Conservation (phyloP, 2,329 filamentous ascomycete genomes). For the Phoma herbarum region DNA sequence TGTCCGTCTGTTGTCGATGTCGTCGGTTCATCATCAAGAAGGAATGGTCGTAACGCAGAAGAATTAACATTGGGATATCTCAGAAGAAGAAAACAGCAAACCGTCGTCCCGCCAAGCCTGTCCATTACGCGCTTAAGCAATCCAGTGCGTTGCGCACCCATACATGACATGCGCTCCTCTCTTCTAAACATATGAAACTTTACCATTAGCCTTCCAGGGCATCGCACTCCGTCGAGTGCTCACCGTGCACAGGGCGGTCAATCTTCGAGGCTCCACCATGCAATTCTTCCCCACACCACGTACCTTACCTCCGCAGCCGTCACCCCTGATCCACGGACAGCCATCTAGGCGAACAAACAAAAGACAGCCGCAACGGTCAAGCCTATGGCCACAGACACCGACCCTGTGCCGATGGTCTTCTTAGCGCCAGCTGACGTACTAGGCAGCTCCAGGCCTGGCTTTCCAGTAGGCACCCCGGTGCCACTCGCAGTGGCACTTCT, state of each 20-base stretch:
- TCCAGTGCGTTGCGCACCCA: not conserved
- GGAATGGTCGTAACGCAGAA: too few relatives aligned
- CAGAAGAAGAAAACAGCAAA: not conserved
- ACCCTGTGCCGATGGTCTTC: not conserved
- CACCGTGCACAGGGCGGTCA: slow-evolving; percentile 1
- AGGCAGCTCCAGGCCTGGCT: slow-evolving; percentile 1
- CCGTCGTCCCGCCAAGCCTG: not conserved
- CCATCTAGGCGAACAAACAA: slow-evolving; percentile 10
- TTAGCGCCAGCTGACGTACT: slow-evolving; percentile 11
- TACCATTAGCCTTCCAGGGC: not conserved
- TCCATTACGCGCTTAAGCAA: not conserved
- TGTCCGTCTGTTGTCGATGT: not conserved
- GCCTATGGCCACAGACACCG: not conserved
- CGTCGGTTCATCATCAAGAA: not conserved
- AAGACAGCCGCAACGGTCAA: slow-evolving; percentile 7
- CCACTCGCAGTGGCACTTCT: not conserved
- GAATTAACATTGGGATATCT: slow-evolving; percentile 13
- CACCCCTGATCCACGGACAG: not conserved
- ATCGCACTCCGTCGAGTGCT: not conserved
- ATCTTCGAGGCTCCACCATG: not conserved
- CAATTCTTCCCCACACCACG: not conserved
- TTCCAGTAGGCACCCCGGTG: not conserved
- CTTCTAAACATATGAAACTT: not conserved
- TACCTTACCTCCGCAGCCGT: not conserved
- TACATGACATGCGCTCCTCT: not conserved